Base-by-base conservation (phyloP, 78 protist species). In the Anaeramoeba flamelloides region DNA sequence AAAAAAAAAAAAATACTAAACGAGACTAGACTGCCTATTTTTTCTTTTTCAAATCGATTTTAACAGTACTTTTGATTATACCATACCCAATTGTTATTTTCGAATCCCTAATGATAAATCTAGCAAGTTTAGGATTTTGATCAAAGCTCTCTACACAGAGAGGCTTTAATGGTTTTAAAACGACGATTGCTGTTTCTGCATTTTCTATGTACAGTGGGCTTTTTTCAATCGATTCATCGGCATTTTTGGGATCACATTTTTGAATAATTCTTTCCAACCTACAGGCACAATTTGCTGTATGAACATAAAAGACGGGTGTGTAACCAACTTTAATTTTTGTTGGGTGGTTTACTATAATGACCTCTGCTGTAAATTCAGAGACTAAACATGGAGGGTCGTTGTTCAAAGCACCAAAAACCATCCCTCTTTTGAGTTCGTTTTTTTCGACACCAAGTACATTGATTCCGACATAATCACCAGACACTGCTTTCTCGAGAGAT, bases 41-140 rank as follows among this genome's bases (percentile, higher is more conserved):
- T n/a, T n/a, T n/a, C n/a, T n/a, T n/a, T n/a, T n/a, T n/a, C n/a
- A n/a, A n/a, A n/a, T n/a, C n/a, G n/a, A n/a, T n/a, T n/a, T n/a
- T n/a, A n/a, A n/a, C n/a, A n/a, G n/a, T n/a, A n/a, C n/a, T n/a
- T n/a, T n/a, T n/a, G n/a, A n/a, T n/a, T n/a, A n/a, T n/a, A n/a
- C n/a, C n/a, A n/a, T n/a, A n/a, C n/a, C n/a, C 98, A 80, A 95
- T 91, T 39, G 98, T 95, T 81, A 80, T 75, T 86, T 89, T 88
- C 53, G 97, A 96, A 84, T 95, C 98, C 38, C 98, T 90, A 74
- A 93, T 41, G 41, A 97, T 94, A 83, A 95, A 93, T 94, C 96
- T 64, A 76, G 77, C 40, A 22, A 77, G 79, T 26, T 77, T 32
- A n/a, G 79, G 79, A 26, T 22, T 39, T 22, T 77, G 78, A n/a